Percentiles rank a stretch among this genome's conserved stretches.
Evolutionary conservation across 345 rosid species (phyloP).

Genomic region (Eucalyptus globulus): DNA sequence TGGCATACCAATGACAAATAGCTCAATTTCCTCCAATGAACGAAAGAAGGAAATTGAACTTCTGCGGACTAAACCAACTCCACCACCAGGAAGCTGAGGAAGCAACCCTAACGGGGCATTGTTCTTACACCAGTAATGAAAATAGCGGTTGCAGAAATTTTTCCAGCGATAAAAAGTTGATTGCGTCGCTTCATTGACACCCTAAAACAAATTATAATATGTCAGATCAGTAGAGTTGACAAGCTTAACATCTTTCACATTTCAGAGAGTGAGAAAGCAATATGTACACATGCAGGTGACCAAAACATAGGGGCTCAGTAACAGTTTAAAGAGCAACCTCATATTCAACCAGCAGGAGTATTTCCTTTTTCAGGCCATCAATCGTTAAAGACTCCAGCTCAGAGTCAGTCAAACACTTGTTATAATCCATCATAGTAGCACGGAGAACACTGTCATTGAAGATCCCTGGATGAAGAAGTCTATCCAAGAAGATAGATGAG

Average conservation of each 20-base stretch:
- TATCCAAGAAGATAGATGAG: conserved; percentile 69
- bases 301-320: background rate
- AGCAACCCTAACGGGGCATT: conserved; percentile 66
- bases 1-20: conserved; percentile 52
- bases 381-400: conserved; percentile 75
- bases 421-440: conserved; percentile 61
- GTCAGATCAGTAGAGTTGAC: background rate
- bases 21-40: conserved; percentile 51
- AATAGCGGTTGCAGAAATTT: conserved; percentile 58
- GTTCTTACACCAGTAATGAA: conserved; percentile 73
- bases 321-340: conserved; percentile 33
- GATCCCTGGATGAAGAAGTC: conserved; percentile 84
- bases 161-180: conserved; percentile 64
- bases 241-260: background rate
- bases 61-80: conserved; percentile 72
- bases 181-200: conserved; percentile 32
- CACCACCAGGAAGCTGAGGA: conserved; percentile 41
- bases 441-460: conserved; percentile 44
- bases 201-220: conserved; percentile 26
- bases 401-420: conserved; percentile 64
- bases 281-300: background rate
- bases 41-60: conserved; percentile 71
- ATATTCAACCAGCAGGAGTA: conserved; percentile 59
- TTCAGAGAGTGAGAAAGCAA: background rate
- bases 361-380: conserved; percentile 77